Evolutionary conservation across 306 rosid species (phyloP), one percentile per base, ranked within the genome.

Genomic region (Dalbergia cultrata): DNA sequence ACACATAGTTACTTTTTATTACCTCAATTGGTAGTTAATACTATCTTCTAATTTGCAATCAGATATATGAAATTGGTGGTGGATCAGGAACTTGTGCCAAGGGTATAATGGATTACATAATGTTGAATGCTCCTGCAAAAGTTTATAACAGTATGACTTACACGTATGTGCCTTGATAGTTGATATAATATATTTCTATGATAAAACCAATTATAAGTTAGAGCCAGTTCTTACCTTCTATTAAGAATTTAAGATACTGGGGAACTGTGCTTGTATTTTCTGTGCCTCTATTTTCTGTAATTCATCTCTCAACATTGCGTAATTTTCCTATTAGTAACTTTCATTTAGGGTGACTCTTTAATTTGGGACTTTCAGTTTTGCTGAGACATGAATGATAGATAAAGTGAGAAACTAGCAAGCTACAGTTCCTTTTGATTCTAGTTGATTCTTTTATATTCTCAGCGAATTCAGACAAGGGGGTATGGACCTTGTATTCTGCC

Each of bases 61-160:
- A 95, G 98, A 93, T 95, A 82, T 95, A 93, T 93, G 99, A 95
- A 93, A 95, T 95, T 85, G 99, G 99, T 61, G 99, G 99, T 84
- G 99, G 99, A 89, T 95, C 97, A 79, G 97, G 99, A 89, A 91
- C 93, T 68, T 95, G 97, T 88, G 99, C 99, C 70, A 93, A 90
- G 91, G 98, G 99, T 74, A 95, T 95, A 83, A 77, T 95, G 97
- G 98, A 95, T 87, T 95, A 93, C 92, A 88, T 95, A 66, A 93
- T 85, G 98, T 86, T 95, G 94, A 95, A 93, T 85, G 99, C 98
- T 61, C 99, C 98, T 56, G 37, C 90, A 69, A 91, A 90, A 88
- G 91, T 93, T 82, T 93, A 91, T 87, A 90, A 91, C 90, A 95
- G 81, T 81, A 85, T 95, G 99, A 93, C 94, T 74, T 93, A 91